These are phyloP conservation scores for Ophiosphaerella narmari DNA, from an alignment of 2,329 filamentous ascomycete species.

Conservation along the genomic window DNA sequence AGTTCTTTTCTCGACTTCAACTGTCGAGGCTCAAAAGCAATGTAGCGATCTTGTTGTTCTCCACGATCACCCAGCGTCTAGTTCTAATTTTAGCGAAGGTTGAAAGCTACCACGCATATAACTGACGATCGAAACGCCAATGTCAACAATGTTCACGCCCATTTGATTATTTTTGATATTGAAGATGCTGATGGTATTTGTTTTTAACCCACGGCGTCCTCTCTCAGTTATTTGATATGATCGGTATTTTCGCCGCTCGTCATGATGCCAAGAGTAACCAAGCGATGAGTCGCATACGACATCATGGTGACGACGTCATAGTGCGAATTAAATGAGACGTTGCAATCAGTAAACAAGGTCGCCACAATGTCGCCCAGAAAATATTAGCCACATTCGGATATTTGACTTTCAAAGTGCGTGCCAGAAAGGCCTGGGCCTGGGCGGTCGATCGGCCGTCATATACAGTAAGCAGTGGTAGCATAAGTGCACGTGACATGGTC, in stretches of 20 bases:
- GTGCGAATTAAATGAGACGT: slow-evolving; percentile 5
- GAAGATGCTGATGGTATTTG: neutral
- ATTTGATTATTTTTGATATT: slow-evolving; percentile 1
- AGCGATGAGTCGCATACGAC: slow-evolving; percentile 16
- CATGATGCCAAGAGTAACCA: slow-evolving; percentile 17
- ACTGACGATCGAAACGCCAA: slow-evolving; percentile 22
- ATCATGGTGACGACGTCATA: slow-evolving; percentile 26
- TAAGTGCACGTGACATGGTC: neutral
- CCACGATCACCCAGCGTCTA: slow-evolving; percentile 27
- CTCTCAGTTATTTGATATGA: slow-evolving; percentile 6
- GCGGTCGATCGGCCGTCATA: neutral
- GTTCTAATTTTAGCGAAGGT: neutral
- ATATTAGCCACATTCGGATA: neutral
- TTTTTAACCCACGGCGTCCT: neutral
- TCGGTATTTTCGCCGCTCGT: slow-evolving; percentile 1
- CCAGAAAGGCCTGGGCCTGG: slow-evolving; percentile 1
- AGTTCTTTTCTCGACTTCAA: slow-evolving; percentile 28
- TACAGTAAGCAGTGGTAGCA: neutral
- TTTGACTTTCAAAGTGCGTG: neutral
- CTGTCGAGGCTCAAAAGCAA: slow-evolving; percentile 18
- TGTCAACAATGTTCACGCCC: slow-evolving; percentile 19
- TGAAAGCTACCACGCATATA: slow-evolving; percentile 1
- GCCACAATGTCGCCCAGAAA: neutral
- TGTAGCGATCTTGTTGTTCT: slow-evolving; percentile 30
- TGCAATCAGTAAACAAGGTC: slow-evolving; percentile 1